Evolutionary conservation across 116 monocot genomes (phyloP), one percentile per base, ranked within the genome.

Genomic region (Posidonia oceanica): DNA sequence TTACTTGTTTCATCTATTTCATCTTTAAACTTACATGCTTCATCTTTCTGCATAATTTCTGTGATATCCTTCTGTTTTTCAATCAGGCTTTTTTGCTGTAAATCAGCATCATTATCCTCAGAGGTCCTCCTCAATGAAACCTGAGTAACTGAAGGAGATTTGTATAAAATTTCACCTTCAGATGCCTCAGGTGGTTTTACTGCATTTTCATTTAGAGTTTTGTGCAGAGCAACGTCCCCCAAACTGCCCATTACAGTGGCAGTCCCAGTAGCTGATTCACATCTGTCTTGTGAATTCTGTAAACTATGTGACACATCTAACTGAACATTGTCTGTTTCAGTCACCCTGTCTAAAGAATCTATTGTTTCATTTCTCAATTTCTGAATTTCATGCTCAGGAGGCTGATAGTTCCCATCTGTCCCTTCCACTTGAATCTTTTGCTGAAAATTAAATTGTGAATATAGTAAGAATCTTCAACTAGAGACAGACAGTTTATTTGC

Each of bases 121-220:
- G 20, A 58, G 17, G 58, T 36, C 15, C 4, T 36, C 65, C 14
- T 7, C 17, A 16, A 16, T 17, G 2, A 41, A 65, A 40, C 40
- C 65, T 65, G 39, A 5, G 36, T 29, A 5, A 40, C 7, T 42
- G 38, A 17, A 42, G 40, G 65, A 36, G 40, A 4, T 65, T 7
- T 65, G 16, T 41, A 7, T 65, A 65, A 40, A 40, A 41, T 39
- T 65, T 65, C 65, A 65, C 39, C 41, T 39, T 65, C 40, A 20
- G 65, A 10, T 65, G 23, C 16, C 7, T 36, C 41, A 41, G 65
- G 7, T 65, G 15, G 65, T 65, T n/a, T 65, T 65, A 40, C 41
- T 8, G 38, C 18, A 65, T 40, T 36, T 65, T 38, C 65, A 41
- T 41, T 18, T 18, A 41, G 17, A 65, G 42, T 65, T 8, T 65